Base-by-base conservation (phyloP, 2,329 filamentous ascomycete genomes). In the Periconia digitata region DNA sequence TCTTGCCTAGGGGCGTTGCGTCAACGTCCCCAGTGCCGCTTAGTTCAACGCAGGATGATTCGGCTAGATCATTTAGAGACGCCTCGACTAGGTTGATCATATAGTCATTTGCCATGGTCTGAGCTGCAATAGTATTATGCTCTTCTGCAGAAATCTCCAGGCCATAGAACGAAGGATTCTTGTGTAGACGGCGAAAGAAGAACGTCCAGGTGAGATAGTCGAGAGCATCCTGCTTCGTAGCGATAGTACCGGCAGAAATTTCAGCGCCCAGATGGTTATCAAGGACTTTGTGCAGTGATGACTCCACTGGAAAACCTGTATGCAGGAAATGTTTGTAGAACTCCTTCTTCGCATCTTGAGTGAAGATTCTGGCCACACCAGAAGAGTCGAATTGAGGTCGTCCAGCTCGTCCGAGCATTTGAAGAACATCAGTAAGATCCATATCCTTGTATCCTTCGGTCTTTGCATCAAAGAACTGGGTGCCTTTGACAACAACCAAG, bases 301-400 rank as follows among this genome's bases (percentile, higher is more conserved):
- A 96, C 70, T 99, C 94, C 10, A 99, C 94, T 0, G 94, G 95
- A 70, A 99, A 99, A 1, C 94, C 95, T 0, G 92, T 97, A 67
- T 99, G 94, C 46, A 99, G 74, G 75, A 99, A 99, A 74, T 99
- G 94, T 76, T 99, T 99, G 76, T 99, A 99, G 72, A 99, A 99
- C 50, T 95, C 90, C 74, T 99, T 99, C 79, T 97, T 99, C 2
- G 92, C 79, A 63, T 97, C 92, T 64, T 99, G 92, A 0, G 94
- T 99, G 67, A 99, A 96, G 66, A 99, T 99, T 23, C 92, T 86
- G 8, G 94, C 95, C 48, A 99, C 95, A 57, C 95, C 94, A 0
- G 92, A 95, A 45, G 86, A 89, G 71, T 99, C 94, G 69, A 99
- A 99, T 67, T 99, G 94, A 3, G 94, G 94, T 54, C 94, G 88